These are phyloP conservation scores for Panaeolus papilionaceus DNA, from an alignment of 768 basidiomycete genomes.

Conservation along the genomic window DNA sequence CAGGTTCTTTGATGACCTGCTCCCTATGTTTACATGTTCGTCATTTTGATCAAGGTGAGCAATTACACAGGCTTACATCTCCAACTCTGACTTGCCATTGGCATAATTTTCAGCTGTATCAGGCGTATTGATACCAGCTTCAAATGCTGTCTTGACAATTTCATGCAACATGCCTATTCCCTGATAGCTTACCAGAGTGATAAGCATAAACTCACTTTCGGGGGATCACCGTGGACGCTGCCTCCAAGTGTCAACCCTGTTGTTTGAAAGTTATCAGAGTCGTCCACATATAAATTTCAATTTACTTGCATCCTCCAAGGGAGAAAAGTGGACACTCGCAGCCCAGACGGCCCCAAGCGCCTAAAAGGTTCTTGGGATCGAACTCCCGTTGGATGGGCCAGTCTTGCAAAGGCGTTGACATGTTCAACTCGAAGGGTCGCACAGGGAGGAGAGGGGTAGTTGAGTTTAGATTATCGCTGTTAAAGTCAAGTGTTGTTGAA, in stretches of 20 bases:
- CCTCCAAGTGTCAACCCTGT: constrained; percentile 63
- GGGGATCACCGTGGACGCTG: constrained; percentile 68
- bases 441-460: not conserved
- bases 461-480: not conserved
- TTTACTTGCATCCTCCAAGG: constrained; percentile 60
- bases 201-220: constrained; percentile 50
- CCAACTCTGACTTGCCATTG: constrained; percentile 67
- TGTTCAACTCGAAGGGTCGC: not conserved
- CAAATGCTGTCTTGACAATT: constrained; percentile 74
- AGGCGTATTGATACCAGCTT: constrained; percentile 75
- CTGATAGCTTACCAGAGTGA: not conserved
- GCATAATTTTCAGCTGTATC: constrained; percentile 71
- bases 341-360: constrained; percentile 60
- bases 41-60: not conserved
- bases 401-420: constrained; percentile 27
- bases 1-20: constrained; percentile 73
- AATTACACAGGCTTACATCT: constrained; percentile 53
- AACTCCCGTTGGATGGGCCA: constrained; percentile 38
- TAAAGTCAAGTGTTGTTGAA: not conserved
- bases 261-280: not conserved
- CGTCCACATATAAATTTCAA: not conserved
- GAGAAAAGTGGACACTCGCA: constrained; percentile 68
- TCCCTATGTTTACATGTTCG: constrained; percentile 42
- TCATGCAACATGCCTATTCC: constrained; percentile 47
- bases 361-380: constrained; percentile 57